Evolutionary conservation across 495 filamentous ascomycete genomes (phyloP), one percentile per base, ranked within the genome.

Genomic region (Aspergillus incahuasiensis): DNA sequence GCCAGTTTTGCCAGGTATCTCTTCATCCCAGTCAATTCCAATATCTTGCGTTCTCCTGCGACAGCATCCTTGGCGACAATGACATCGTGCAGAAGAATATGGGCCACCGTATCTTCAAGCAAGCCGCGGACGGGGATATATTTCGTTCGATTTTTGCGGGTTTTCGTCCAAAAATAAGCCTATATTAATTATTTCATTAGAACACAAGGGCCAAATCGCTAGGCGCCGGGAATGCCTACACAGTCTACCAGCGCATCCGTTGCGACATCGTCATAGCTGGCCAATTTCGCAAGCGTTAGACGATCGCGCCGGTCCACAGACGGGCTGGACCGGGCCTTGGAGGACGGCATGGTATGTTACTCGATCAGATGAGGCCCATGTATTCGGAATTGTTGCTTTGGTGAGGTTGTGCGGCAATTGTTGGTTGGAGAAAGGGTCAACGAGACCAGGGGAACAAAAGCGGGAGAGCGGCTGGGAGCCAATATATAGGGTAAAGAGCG

Each of bases 201-300:
- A 53, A 46, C 28, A 8, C 13, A 57, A 39, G 15, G 11, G 18
- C 32, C 25, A 12, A n/a, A 16, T 12, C 55, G n/a, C 48, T 19
- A 45, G 18, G 22, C 18, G 16, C 58, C 18, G 48, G 18, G 21
- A 58, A 40, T 22, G 78, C 89, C 68, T 79, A 97, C 94, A 71
- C 89, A 89, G 73, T 99, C 94, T 40, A 99, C 84, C 32, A 99
- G 86, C 55, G 88, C 87, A 84, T 99, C 95, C 0, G 94, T 97
- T 59, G 96, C 80, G 61, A 99, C 84, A 68, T 99, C 94, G 73
- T 99, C 94, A 75, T 97, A 97, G 53, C 87, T 86, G 24, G 90
- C 85, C 55, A 99, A 76, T 74, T 96, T 91, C 38, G 82, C 82
- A 54, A 97, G 76, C 12, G 90, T 96, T 58, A 97, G 75, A 62